Conservation (phyloP, 352 stramenopile species). For the Phytophthora sojae region DNA sequence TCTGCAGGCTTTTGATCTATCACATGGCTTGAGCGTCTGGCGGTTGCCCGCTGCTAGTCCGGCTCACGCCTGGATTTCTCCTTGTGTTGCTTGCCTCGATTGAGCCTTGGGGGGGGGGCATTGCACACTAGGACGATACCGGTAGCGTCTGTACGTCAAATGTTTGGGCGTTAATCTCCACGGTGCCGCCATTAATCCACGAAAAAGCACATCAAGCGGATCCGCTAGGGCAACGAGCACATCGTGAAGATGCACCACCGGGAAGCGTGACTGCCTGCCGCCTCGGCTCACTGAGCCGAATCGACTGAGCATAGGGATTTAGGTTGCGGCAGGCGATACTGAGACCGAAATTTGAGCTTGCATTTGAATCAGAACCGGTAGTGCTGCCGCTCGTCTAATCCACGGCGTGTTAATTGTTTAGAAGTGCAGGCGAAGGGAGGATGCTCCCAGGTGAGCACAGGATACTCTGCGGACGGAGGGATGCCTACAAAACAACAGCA, state of each 20-base stretch:
- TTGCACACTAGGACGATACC: not conserved
- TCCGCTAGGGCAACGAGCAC: slow-evolving; percentile 1
- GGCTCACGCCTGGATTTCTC: slow-evolving; percentile 8
- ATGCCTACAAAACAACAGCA: not conserved
- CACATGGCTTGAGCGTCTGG: not conserved
- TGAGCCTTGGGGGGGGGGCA: not conserved
- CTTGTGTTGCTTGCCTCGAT: not conserved
- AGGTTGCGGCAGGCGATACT: not conserved
- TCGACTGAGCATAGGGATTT: not conserved
- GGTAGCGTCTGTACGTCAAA: slow-evolving; percentile 15
- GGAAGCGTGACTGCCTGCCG: slow-evolving; percentile 18
- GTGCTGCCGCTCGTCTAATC: slow-evolving; percentile 26
- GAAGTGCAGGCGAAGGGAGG: not conserved
- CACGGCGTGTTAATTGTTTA: slow-evolving; percentile 10
- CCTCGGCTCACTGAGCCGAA: slow-evolving; percentile 4
- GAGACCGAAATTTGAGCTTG: not conserved
- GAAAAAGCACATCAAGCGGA: slow-evolving; percentile 9
- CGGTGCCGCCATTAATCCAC: slow-evolving; percentile 5
- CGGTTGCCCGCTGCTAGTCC: slow-evolving; percentile 2
- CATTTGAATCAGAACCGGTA: not conserved
- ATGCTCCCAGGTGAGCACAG: too few relatives aligned
- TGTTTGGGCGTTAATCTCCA: slow-evolving; percentile 13
- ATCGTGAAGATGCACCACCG: slow-evolving; percentile 18
- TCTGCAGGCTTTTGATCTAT: not conserved
- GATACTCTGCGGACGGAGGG: not conserved